Evolutionary conservation across 441 rosid genomes (phyloP).

Genomic region (Francoa sonchifolia): DNA sequence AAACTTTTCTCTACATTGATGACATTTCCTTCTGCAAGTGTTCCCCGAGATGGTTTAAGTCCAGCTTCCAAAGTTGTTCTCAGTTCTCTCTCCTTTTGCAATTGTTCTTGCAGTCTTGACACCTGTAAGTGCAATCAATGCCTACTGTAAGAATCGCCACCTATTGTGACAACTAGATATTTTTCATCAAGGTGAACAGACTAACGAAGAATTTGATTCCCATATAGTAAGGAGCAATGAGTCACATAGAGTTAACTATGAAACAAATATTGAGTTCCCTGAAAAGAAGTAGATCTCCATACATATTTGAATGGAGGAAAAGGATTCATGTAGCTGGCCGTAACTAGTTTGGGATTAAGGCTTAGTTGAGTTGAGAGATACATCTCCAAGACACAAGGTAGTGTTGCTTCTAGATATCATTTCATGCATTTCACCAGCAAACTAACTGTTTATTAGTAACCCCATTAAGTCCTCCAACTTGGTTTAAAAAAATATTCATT

Average conservation of each 20-base stretch:
- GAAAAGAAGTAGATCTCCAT: too few species aligned
- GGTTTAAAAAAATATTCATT: too few species aligned
- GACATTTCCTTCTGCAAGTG: constrained; percentile 51
- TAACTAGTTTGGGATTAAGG: background rate
- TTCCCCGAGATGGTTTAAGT: constrained; percentile 37
- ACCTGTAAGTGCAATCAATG: constrained; percentile 32
- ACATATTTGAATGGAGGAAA: background rate
- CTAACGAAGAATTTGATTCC: background rate
- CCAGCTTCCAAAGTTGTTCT: constrained; percentile 55
- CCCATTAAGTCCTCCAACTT: too few species aligned
- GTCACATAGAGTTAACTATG: too few species aligned
- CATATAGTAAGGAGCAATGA: too few species aligned
- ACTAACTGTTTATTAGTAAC: background rate
- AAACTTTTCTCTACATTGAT: constrained; percentile 46
- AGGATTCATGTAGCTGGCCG: background rate
- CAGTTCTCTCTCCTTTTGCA: constrained; percentile 66
- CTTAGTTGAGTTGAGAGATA: background rate
- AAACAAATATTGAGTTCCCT: too few species aligned
- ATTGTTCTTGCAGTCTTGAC: constrained; percentile 65
- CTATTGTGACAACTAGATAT: background rate
- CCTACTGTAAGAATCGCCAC: background rate
- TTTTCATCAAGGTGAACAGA: background rate
- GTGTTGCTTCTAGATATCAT: background rate
- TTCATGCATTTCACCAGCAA: background rate
- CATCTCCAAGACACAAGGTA: background rate